Conservation (phyloP, 192 early-diverging fungal species). For the Coemansia sp. region DNA sequence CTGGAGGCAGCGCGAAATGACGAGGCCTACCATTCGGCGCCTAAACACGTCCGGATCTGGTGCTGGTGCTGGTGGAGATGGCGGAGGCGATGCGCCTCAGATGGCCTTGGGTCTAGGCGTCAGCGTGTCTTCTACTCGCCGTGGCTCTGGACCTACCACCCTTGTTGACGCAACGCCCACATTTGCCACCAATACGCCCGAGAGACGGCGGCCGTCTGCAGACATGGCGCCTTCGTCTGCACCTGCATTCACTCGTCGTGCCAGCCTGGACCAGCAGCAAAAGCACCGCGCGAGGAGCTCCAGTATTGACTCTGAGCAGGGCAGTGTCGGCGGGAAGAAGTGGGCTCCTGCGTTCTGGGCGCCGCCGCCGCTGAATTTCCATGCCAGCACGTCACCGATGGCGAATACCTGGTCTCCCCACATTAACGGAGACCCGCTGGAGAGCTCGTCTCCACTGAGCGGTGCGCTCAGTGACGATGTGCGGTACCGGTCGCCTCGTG, state of each 20-base stretch:
- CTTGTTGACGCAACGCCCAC: too few relatives aligned
- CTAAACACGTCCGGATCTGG: not conserved
- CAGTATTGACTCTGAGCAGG: not conserved
- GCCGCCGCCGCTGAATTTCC: slow-evolving; percentile 11
- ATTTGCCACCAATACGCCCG: too few relatives aligned
- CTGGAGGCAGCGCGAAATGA: slow-evolving; percentile 13
- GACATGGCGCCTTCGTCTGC: too few relatives aligned
- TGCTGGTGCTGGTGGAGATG: not conserved
- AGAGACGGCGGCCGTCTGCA: too few relatives aligned
- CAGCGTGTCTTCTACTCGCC: slow-evolving; percentile 4
- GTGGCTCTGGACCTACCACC: too few relatives aligned
- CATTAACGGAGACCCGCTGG: slow-evolving; percentile 17
- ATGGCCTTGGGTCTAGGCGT: slow-evolving; percentile 16
- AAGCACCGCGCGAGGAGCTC: not conserved
- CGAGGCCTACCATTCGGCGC: slow-evolving; percentile 9
- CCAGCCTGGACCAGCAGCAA: not conserved
- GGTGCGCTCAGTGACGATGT: slow-evolving; percentile 16
- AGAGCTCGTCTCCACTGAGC: slow-evolving; percentile 5
- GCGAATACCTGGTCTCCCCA: slow-evolving; percentile 23
- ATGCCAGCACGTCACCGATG: not conserved
- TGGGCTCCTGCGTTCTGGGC: slow-evolving; percentile 45
- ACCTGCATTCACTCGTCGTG: not conserved
- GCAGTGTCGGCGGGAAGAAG: not conserved
- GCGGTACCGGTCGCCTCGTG: slow-evolving; percentile 6
- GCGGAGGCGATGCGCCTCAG: too few relatives aligned